Base-by-base conservation (phyloP, 257 asterid species). In the Solanum sparsipilum region DNA sequence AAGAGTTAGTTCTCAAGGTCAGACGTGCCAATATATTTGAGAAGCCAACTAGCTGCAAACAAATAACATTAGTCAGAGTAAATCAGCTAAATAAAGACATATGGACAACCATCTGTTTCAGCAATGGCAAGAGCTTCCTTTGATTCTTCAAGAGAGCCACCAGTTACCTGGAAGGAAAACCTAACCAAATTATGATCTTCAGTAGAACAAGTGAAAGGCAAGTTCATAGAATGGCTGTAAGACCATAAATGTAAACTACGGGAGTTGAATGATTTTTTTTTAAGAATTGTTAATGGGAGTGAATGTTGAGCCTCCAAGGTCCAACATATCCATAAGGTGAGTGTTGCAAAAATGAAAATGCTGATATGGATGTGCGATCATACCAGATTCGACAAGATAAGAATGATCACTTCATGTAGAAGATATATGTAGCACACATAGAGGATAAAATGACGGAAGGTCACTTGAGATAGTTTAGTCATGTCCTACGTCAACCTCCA, bases 51-150 rank as follows among this genome's bases (percentile, higher is more conserved):
- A 4, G 60, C 65, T 36, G n/a, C 78, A 38, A 74, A 52, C 39
- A 23, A 75, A 83, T 35, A 83, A 88, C 41, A 88, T 65, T 34
- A 35, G 65, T 60, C 60, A 81, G 68, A 67, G 32, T 63, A 34
- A 52, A 25, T 10, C 35, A 63, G 79, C 71, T 48, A 34, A 52
- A 58, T 16, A 85, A 90, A 16, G 38, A 87, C 63, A 81, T 44
- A 73, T 32, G 74, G 89, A 87, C 90, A 44, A 97, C 99, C 99
- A 91, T 96, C 99, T 74, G 98, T 96, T 93, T 95, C 98, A 46
- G 98, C 99, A 89, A 97, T 96, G 81, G 98, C 96, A 89, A 97
- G 98, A 91, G 98, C 99, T 92, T 96, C 95, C 90, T 87, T 96
- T 39, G 99, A 97, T 89, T 97, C 99, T 91, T 93, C 95, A 56